Conservation (phyloP, 176 grass and related monocot genomes). For the Oryza brachyantha region DNA sequence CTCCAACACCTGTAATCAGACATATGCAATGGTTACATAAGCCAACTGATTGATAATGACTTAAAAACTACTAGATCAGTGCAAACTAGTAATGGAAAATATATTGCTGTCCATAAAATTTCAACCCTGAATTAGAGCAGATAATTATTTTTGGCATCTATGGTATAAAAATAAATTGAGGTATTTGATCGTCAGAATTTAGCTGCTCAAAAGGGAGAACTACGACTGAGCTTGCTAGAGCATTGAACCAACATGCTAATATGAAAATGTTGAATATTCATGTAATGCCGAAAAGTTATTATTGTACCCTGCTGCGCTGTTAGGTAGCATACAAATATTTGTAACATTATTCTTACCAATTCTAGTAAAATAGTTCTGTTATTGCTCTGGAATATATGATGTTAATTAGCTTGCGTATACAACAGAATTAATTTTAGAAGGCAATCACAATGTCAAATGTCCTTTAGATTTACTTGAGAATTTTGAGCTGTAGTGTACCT, state of each 20-base stretch:
- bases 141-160: not conserved
- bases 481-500: conserved; percentile 52
- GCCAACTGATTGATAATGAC: not conserved
- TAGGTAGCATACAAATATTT: too few relatives aligned
- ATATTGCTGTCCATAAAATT: not conserved
- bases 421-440: not conserved
- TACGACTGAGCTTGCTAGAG: not conserved
- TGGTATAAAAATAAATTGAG: not conserved
- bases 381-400: not conserved
- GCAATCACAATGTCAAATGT: not conserved
- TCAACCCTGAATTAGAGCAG: not conserved
- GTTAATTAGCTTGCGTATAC: not conserved
- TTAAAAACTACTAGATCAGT: not conserved
- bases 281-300: not conserved
- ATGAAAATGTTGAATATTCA: not conserved
- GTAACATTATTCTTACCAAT: too few relatives aligned
- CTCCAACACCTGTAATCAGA: conserved; percentile 75
- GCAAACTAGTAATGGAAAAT: not conserved
- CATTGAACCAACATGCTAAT: not conserved
- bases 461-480: not conserved
- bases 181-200: not conserved
- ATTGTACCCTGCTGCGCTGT: not conserved
- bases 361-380: too few relatives aligned
- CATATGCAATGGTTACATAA: conserved; percentile 24
- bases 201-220: not conserved